Percentiles rank a stretch among this genome's conserved stretches.
Evolutionary conservation across 2,329 filamentous ascomycete genomes (phyloP).

Genomic region (Colletotrichum magnum): DNA sequence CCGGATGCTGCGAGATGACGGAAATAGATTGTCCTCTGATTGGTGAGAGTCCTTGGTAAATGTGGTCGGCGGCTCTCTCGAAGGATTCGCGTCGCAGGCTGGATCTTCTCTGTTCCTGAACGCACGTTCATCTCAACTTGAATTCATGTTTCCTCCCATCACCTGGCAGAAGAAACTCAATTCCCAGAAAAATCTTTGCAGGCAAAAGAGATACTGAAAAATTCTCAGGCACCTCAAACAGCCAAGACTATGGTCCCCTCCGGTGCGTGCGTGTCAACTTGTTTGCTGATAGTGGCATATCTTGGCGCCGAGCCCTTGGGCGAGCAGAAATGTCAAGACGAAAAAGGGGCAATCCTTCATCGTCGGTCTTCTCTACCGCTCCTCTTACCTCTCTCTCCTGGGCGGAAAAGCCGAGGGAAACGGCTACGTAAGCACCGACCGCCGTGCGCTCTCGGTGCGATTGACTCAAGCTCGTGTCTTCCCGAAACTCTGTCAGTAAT

Average conservation of each 20-base stretch:
- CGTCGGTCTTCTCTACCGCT: neutral
- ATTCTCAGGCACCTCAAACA: neutral
- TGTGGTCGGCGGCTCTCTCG: constrained; percentile 9
- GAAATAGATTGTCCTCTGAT: constrained; percentile 17
- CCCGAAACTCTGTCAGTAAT: constrained; percentile 33
- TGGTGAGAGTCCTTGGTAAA: neutral
- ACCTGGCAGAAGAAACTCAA: neutral
- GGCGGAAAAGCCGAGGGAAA: no score
- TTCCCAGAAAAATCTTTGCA: neutral
- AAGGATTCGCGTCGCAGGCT: neutral
- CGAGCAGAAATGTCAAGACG: neutral
- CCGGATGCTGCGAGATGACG: neutral
- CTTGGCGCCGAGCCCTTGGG: constrained; percentile 30
- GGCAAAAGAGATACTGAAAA: neutral
- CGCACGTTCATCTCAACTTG: neutral
- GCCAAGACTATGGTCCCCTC: neutral
- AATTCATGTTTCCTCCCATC: neutral
- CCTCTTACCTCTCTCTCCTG: neutral
- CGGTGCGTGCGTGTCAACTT: constrained; percentile 1
- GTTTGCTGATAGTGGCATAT: neutral
- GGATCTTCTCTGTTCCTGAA: neutral
- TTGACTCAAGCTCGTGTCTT: constrained; percentile 24
- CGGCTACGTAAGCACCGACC: neutral
- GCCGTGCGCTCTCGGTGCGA: constrained; percentile 4
- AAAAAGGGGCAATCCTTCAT: constrained; percentile 2